Evolutionary conservation across 2,329 filamentous ascomycete species (phyloP).

Genomic region (Monilinia laxa): DNA sequence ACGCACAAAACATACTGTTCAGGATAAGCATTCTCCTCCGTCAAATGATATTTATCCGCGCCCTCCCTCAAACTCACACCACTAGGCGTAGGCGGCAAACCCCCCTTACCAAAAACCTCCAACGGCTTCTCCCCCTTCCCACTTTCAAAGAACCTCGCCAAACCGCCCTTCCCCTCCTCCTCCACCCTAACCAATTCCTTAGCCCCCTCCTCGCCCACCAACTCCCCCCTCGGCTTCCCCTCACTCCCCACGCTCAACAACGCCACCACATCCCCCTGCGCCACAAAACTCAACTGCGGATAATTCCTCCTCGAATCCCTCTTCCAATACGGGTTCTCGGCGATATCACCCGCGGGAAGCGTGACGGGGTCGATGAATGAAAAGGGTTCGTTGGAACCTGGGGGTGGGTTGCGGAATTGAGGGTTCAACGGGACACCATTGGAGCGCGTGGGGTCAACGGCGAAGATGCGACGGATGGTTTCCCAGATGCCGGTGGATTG

Average conservation of each 20-base stretch:
- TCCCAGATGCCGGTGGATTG: slow-evolving; percentile 90
- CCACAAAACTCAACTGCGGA: slow-evolving; percentile 74
- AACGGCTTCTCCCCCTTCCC: slow-evolving; percentile 50
- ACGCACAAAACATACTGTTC: slow-evolving; percentile 56
- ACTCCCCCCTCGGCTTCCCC: slow-evolving; percentile 75
- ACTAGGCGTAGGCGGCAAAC: slow-evolving; percentile 82
- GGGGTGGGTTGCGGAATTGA: slow-evolving; percentile 84
- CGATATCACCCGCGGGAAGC: slow-evolving; percentile 79
- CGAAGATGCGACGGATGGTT: slow-evolving; percentile 70
- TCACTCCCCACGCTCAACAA: slow-evolving; percentile 84
- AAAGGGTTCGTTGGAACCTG: slow-evolving; percentile 67
- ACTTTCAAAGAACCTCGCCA: slow-evolving; percentile 71
- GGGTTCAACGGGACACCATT: slow-evolving; percentile 91
- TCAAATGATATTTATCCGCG: slow-evolving; percentile 67
- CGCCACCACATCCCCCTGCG: slow-evolving; percentile 80
- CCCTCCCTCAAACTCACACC: slow-evolving; percentile 53
- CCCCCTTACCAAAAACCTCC: slow-evolving; percentile 68
- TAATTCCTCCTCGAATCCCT: slow-evolving; percentile 83
- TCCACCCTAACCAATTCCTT: slow-evolving; percentile 73
- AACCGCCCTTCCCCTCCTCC: slow-evolving; percentile 70
- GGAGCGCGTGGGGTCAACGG: slow-evolving; percentile 84
- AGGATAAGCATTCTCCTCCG: slow-evolving; percentile 68
- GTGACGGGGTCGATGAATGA: slow-evolving; percentile 81
- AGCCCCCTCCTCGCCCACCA: slow-evolving; percentile 71
- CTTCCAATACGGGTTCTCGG: slow-evolving; percentile 95